Evolutionary conservation across 257 asterid genomes (phyloP).

Genomic region (Cruciata laevipes): DNA sequence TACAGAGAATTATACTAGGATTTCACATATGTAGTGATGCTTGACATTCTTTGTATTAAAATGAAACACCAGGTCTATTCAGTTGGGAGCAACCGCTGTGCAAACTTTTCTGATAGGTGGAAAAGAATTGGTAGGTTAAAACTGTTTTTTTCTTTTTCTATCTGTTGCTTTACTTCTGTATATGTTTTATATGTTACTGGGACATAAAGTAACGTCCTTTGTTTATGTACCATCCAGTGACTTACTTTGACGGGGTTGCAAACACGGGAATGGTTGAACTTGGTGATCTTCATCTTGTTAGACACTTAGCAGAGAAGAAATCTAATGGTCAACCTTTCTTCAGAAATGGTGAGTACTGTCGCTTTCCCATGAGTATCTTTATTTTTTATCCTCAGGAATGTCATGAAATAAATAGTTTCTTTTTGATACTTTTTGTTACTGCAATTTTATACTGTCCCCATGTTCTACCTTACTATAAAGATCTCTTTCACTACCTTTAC

Average conservation of each 20-base stretch:
- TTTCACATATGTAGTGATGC: not conserved
- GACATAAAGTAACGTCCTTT: conserved; percentile 4
- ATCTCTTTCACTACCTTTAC: not conserved
- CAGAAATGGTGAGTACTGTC: conserved; percentile 53
- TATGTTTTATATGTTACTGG: conserved; percentile 14
- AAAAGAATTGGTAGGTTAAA: conserved; percentile 57
- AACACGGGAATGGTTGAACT: conserved; percentile 74
- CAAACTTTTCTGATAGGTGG: conserved; percentile 66
- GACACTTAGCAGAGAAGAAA: conserved; percentile 76
- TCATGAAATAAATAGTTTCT: not conserved
- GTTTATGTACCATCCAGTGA: conserved; percentile 33
- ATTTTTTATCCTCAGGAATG: not conserved
- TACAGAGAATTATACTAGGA: not conserved
- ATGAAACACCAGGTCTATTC: conserved; percentile 53
- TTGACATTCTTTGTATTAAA: not conserved
- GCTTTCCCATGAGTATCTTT: not conserved
- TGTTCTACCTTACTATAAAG: not conserved
- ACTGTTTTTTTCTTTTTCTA: not conserved
- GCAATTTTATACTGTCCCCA: not conserved
- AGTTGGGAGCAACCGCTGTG: conserved; percentile 58
- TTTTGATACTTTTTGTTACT: not conserved
- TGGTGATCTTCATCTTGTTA: conserved; percentile 65
- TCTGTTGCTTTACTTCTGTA: not conserved
- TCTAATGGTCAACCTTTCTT: conserved; percentile 72
- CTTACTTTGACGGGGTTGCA: conserved; percentile 72